Evolutionary conservation across 1,139 yeast genomes (phyloP), one percentile per base, ranked within the genome.

Genomic region (Meyerozyma athensensis): DNA sequence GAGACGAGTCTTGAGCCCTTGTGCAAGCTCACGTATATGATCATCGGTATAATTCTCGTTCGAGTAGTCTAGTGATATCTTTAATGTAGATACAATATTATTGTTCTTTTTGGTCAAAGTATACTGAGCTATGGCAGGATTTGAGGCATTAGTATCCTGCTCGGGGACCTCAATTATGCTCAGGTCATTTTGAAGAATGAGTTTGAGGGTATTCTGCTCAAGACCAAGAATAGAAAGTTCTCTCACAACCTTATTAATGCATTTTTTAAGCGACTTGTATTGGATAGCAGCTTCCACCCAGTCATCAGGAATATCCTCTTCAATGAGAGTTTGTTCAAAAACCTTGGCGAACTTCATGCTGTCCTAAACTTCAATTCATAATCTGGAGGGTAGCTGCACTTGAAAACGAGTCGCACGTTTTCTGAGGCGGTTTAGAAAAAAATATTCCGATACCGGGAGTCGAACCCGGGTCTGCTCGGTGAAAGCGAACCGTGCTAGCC

Each of bases 401-500:
- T n/a, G 28, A 24, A 7, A 13, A 12, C 17, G 16, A 2, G 10
- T 9, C 13, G 28, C 32, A 28, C 32, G 32, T 28, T 28, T 18
- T n/a, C n/a, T 28, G 32, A 10, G 32, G 20, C 20, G 19, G 20
- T 14, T 28, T 4, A 3, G 8, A 28, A 62, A 63, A 60, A 48
- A 39, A 45, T 41, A 41, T 74, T 78, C 83, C 84, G 82, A 76
- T 77, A 72, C 83, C 79, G 83, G 84, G 84, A 77, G 79, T 78
- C 81, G 84, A 78, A 78, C 84, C 83, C 83, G 79, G 84, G 80
- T 74, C 71, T 77, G 82, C 82, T 74, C 83, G 81, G 84, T 77
- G 83, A 78, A 76, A 78, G 82, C 81, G 82, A 73, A 77, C 82
- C 81, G 83, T 79, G 84, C 79, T 79, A 78, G 79, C 85, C 84